These are phyloP conservation scores for Tuber umbilicatum DNA, from an alignment of 495 filamentous ascomycete genomes.

Conservation along the genomic window DNA sequence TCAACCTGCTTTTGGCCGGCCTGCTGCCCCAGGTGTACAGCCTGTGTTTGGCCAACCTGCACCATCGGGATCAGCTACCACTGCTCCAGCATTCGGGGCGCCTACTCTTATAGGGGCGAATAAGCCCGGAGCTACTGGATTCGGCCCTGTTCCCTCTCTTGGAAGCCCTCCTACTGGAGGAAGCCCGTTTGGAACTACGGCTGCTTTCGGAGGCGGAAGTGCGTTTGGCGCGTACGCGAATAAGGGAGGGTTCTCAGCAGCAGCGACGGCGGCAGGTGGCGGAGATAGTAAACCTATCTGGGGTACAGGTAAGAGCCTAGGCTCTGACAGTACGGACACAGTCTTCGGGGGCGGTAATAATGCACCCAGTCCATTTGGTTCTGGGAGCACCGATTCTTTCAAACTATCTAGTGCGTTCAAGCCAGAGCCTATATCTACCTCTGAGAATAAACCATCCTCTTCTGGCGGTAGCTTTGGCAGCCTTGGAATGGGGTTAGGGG, in stretches of 20 bases:
- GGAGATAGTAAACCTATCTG: conserved; percentile 41
- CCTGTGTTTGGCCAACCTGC: conserved; percentile 52
- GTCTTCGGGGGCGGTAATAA: conserved; percentile 44
- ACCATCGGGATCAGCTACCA: conserved; percentile 36
- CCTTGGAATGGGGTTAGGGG: conserved; percentile 51
- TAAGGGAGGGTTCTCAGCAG: conserved; percentile 53
- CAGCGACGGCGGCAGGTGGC: conserved; percentile 33
- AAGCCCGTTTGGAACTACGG: conserved; percentile 34
- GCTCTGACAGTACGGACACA: conserved; percentile 44
- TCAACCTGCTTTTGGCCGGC: conserved; percentile 20
- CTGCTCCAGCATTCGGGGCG: conserved; percentile 42
- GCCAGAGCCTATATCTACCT: conserved; percentile 56
- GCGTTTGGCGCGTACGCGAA: conserved; percentile 58
- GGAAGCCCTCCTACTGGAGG: conserved; percentile 33
- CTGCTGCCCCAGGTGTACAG: conserved; percentile 21
- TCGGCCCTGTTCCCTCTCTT: conserved; percentile 36
- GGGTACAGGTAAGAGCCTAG: conserved; percentile 49
- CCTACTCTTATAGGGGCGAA: conserved; percentile 31
- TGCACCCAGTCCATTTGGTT: conserved; percentile 50
- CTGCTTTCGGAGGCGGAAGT: conserved; percentile 36
- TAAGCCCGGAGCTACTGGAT: conserved; percentile 17
- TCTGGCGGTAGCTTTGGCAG: conserved; percentile 39
- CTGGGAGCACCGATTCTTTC: conserved; percentile 51
- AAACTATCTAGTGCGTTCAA: conserved; percentile 76
- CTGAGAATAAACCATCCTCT: conserved; percentile 55